Evolutionary conservation across 495 filamentous ascomycete genomes (phyloP).

Genomic region (Trichocladium antarcticum): DNA sequence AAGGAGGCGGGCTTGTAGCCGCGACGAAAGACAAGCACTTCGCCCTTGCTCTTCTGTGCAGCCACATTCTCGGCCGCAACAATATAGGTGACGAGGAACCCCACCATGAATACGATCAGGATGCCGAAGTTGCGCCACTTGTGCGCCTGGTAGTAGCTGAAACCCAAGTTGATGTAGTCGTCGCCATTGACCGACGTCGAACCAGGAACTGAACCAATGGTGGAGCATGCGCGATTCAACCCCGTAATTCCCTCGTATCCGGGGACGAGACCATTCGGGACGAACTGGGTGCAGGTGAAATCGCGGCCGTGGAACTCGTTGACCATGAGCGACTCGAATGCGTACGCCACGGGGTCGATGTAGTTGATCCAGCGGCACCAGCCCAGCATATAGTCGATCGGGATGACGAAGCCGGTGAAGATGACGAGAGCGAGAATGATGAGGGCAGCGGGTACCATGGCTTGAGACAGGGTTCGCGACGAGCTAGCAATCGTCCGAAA

Average conservation of each 20-base stretch:
- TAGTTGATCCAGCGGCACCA: constrained; percentile 89
- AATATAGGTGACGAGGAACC: constrained; percentile 57
- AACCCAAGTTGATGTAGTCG: constrained; percentile 51
- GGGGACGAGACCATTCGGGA: constrained; percentile 41
- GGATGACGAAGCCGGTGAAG: constrained; percentile 86
- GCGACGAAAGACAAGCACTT: constrained; percentile 76
- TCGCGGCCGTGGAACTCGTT: constrained; percentile 69
- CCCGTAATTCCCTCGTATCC: constrained; percentile 37
- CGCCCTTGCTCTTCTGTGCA: constrained; percentile 72
- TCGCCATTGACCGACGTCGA: constrained; percentile 47
- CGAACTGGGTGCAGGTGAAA: constrained; percentile 51
- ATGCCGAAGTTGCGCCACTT: constrained; percentile 80
- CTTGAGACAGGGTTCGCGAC: constrained; percentile 68
- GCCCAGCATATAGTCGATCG: constrained; percentile 59
- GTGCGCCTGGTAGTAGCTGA: constrained; percentile 48
- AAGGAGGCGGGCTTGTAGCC: constrained; percentile 53
- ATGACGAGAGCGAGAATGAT: constrained; percentile 75
- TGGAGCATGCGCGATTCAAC: constrained; percentile 46
- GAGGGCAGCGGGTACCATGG: constrained; percentile 71
- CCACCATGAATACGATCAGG: constrained; percentile 59
- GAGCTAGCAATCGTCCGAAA: constrained; percentile 78
- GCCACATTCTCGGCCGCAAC: constrained; percentile 62
- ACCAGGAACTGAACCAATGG: constrained; percentile 53
- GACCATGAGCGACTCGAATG: constrained; percentile 80
- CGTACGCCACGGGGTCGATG: constrained; percentile 73